Evolutionary conservation across 768 basidiomycete species (phyloP).

Genomic region (Pleurotus djamor): DNA sequence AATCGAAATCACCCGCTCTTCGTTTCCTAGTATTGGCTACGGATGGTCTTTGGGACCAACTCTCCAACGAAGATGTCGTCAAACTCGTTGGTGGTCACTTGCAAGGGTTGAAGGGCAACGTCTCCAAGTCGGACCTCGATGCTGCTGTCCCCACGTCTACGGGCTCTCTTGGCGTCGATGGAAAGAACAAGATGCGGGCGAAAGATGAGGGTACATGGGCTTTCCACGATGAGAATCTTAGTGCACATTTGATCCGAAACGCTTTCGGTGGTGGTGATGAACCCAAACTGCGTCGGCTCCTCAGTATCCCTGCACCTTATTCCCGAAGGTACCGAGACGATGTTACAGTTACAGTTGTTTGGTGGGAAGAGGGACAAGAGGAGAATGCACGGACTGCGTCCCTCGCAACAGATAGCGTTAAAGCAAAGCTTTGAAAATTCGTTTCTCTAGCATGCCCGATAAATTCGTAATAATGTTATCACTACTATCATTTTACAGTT

Average conservation of each 20-base stretch:
- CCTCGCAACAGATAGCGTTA: conserved; percentile 20
- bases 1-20: conserved; percentile 24
- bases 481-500: neutral
- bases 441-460: conserved; percentile 30
- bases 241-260: conserved; percentile 85
- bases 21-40: conserved; percentile 90
- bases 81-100: conserved; percentile 83
- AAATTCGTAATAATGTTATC: neutral
- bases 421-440: conserved; percentile 36
- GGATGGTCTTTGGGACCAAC: conserved; percentile 77
- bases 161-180: conserved; percentile 59
- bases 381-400: conserved; percentile 28
- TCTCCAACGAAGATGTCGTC: conserved; percentile 83
- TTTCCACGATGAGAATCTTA: conserved; percentile 76
- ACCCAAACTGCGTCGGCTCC: conserved; percentile 47
- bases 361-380: conserved; percentile 76
- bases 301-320: conserved; percentile 83
- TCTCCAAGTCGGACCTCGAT: conserved; percentile 59
- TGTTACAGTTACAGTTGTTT: conserved; percentile 80
- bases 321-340: conserved; percentile 83
- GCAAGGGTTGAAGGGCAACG: conserved; percentile 61
- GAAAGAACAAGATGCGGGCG: conserved; percentile 47
- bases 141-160: conserved; percentile 51
- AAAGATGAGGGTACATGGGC: conserved; percentile 58
- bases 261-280: conserved; percentile 87